Base-by-base conservation (phyloP, 768 basidiomycete genomes). In the Russula ochroleuca region DNA sequence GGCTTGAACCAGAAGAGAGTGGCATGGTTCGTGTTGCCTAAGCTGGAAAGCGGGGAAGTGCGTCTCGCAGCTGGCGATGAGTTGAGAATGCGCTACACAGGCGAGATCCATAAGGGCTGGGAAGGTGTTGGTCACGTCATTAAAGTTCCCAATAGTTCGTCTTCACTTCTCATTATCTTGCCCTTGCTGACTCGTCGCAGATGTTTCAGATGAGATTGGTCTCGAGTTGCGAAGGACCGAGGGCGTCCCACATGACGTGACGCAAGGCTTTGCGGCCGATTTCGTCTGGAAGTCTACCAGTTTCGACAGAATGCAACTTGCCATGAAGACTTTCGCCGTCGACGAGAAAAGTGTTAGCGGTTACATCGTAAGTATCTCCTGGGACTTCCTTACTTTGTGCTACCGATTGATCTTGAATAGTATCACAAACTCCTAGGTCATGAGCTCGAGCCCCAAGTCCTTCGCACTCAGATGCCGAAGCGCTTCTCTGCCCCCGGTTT, bases 201-300 rank as follows among this genome's bases (percentile, higher is more conserved):
- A 98, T 75, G 91, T 98, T 19, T 98, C 95, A 15, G 97, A 99
- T 73, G 97, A 99, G 77, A 94, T 99, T 74, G 96, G 88, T 2
- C 78, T 99, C 68, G 97, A 99, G 73, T 79, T 99, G 28, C 81
- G 94, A 62, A 81, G 90, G 52, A 86, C 91, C 1, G 96, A 98
- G 68, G 93, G 93, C 17, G 94, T 96, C 8, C 97, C 97, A 6
- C 85, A 88, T 19, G 96, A 98, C 37, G 85, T 93, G 75, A 94
- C 93, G 0, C 93, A 95, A 72, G 92, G 92, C 69, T 98, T 97
- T 71, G 87, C 92, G 0, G 97, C 89, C n/a, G 97, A 99, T 74
- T 99, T 98, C 71, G 96, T 99, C 5, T 99, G 97, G 97, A 99
- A 99, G 76, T 95, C 94, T 5, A 99, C 97, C 1, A 98, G 96